Evolutionary conservation across 345 rosid species (phyloP), one percentile per base, ranked within the genome.

Genomic region (Anacardium occidentale): DNA sequence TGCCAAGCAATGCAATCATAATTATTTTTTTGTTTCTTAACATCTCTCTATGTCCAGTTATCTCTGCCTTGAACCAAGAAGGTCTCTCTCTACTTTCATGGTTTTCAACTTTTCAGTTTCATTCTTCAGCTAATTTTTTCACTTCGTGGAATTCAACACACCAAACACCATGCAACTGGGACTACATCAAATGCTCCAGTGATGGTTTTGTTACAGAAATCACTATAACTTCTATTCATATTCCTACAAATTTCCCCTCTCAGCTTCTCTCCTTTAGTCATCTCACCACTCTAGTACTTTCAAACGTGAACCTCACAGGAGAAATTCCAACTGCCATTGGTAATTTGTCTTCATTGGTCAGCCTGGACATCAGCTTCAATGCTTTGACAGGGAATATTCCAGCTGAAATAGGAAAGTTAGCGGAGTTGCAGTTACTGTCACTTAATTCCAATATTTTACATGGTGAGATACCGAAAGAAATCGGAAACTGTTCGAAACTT

Each of bases 31-130:
- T 89, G 79, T 73, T 85, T 22, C 79, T 87, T 45, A 79, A 74
- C 61, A 60, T 86, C 77, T 77, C 79, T 62, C 71, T 84, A 52
- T 75, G 81, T 72, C 81, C 88, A 34, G 63, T 85, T 66, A 73
- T 72, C 52, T 79, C 83, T 62, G 83, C 86, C 21, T 66, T 87
- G 83, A 90, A 87, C 77, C 86, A 83, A 62, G 94, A 90, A 84
- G 94, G 91, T n/a, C 80, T 67, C 44, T 82, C 87, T 42, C 83
- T 90, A 2, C 88, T 85, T 68, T 87, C 94, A 75, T 89, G 94
- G 94, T 87, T 90, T 70, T 78, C 91, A 48, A 74, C 86, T 22
- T 86, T 86, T 76, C 77, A 83, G 74, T 82, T 86, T 65, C 80
- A 91, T 12, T 67, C 81, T 11, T 79, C 94, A 5, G 50, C 90